phyloP scores from a whole-genome alignment of 2,329 filamentous ascomycete species.

The Teratosphaeria epicoccoides region DNA sequence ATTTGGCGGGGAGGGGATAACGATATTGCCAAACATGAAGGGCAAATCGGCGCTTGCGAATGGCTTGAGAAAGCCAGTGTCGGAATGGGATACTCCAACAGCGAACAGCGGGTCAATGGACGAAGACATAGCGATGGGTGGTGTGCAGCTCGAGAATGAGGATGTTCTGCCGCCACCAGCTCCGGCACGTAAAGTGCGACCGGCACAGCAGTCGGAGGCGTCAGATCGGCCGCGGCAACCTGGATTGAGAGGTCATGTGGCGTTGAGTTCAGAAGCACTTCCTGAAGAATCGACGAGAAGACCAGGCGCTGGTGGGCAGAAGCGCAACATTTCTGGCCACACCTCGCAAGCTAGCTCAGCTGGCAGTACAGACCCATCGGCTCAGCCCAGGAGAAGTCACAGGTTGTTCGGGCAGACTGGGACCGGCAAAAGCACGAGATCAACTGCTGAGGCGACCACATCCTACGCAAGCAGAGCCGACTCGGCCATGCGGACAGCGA shows the following conservation, averaged over 20 bases:
- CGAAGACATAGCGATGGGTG: conserved; percentile 33
- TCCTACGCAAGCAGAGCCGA: conserved; percentile 52
- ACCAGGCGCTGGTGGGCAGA: conserved; percentile 45
- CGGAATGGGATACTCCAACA: conserved; percentile 38
- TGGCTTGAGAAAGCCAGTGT: conserved; percentile 9
- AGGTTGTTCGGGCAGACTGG: conserved; percentile 53
- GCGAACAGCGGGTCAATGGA: conserved; percentile 27
- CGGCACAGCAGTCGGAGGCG: conserved; percentile 16
- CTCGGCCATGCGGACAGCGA: conserved; percentile 38
- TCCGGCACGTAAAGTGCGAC: conserved; percentile 31
- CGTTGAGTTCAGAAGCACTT: conserved; percentile 29
- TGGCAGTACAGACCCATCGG: conserved; percentile 28
- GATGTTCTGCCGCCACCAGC: conserved; percentile 34
- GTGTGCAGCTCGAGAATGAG: conserved; percentile 13
- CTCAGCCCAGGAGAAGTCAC: conserved; percentile 36
- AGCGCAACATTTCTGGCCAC: conserved; percentile 87
- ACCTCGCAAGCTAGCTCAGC: conserved; percentile 29
- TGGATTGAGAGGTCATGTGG: conserved; percentile 29
- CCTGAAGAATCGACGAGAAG: conserved; percentile 26
- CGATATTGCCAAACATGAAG: conserved; percentile 33
- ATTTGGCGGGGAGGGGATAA: conserved; percentile 33
- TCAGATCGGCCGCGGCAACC: conserved; percentile 24
- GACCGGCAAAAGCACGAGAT: conserved; percentile 51
- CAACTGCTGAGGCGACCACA: conserved; percentile 39
- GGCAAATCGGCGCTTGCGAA: conserved; percentile 28